Evolutionary conservation across 805 yeast species (phyloP).

Genomic region (Isabelozyma gotoi): DNA sequence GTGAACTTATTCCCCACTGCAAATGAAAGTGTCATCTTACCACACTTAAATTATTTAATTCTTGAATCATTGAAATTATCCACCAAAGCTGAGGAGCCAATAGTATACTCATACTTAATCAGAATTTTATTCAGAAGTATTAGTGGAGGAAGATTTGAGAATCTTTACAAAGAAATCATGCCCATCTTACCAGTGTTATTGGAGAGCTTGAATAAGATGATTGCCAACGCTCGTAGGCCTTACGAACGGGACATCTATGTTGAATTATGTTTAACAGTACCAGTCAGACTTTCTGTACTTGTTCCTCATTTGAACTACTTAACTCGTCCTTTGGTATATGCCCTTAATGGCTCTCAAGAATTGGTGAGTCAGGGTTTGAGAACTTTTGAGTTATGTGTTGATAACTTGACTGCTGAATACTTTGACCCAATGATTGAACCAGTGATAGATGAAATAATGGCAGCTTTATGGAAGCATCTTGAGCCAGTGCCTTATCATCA

Average conservation of each 20-base stretch:
- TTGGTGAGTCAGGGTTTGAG: constrained; percentile 92
- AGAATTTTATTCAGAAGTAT: constrained; percentile 89
- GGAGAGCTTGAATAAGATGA: constrained; percentile 81
- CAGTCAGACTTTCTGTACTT: constrained; percentile 87
- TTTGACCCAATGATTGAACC: constrained; percentile 98
- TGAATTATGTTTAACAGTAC: constrained; percentile 92
- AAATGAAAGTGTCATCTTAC: constrained; percentile 84
- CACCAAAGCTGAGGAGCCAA: constrained; percentile 86
- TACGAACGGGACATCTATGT: constrained; percentile 94
- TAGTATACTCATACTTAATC: constrained; percentile 83
- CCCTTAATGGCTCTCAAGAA: constrained; percentile 87
- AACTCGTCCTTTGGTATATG: constrained; percentile 89
- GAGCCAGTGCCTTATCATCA: constrained; percentile 93
- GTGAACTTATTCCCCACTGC: constrained; percentile 86
- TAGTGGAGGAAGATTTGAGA: constrained; percentile 96
- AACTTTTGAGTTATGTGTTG: constrained; percentile 93
- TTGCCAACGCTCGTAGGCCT: constrained; percentile 79
- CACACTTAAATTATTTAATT: constrained; percentile 82
- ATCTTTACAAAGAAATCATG: constrained; percentile 85
- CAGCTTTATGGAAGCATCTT: constrained; percentile 86
- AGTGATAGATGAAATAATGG: constrained; percentile 90
- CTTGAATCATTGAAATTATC: constrained; percentile 76
- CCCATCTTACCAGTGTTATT: constrained; percentile 85
- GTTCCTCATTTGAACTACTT: constrained; percentile 89
- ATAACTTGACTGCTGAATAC: constrained; percentile 91